Evolutionary conservation across 768 basidiomycete genomes (phyloP).

Genomic region (Kwoniella sp.): DNA sequence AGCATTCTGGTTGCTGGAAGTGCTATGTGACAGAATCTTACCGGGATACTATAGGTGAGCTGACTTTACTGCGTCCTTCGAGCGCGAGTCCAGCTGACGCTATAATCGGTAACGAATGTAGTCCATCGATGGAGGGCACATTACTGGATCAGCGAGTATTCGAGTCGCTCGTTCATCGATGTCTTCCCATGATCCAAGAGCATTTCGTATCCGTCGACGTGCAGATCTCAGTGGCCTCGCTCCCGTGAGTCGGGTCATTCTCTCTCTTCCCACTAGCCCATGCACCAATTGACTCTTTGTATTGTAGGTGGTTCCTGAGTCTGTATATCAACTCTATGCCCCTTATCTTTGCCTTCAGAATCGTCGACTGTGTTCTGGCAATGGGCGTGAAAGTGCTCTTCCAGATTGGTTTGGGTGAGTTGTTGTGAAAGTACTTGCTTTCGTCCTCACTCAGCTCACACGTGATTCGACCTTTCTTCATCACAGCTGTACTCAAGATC

Average conservation of each 20-base stretch:
- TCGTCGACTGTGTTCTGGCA: conserved; percentile 96
- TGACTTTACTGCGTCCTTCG: not conserved
- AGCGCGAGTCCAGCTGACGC: not conserved
- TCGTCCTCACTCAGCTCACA: not conserved
- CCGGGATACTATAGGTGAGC: conserved; percentile 95
- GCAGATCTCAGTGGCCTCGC: conserved; percentile 90
- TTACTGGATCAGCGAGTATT: conserved; percentile 98
- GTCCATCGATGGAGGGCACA: conserved; percentile 98
- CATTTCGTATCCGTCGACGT: conserved; percentile 90
- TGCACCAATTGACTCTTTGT: conserved; percentile 6
- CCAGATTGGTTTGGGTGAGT: conserved; percentile 72
- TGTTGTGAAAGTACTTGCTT: not conserved
- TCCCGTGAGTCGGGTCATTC: conserved; percentile 62
- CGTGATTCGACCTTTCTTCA: not conserved
- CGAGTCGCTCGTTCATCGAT: conserved; percentile 84
- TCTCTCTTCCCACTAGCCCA: not conserved
- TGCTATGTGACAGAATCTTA: conserved; percentile 87
- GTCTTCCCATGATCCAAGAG: conserved; percentile 89
- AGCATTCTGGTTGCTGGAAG: conserved; percentile 94
- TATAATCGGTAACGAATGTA: conserved; percentile 55
- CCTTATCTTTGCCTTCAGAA: conserved; percentile 95
- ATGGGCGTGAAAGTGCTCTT: conserved; percentile 99
- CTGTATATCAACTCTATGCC: conserved; percentile 68
- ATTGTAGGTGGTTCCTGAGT: conserved; percentile 81
- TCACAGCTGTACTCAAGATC: conserved; percentile 88